Base-by-base conservation (phyloP, 805 yeast genomes). In the Diddensiella caesifluorescens region DNA sequence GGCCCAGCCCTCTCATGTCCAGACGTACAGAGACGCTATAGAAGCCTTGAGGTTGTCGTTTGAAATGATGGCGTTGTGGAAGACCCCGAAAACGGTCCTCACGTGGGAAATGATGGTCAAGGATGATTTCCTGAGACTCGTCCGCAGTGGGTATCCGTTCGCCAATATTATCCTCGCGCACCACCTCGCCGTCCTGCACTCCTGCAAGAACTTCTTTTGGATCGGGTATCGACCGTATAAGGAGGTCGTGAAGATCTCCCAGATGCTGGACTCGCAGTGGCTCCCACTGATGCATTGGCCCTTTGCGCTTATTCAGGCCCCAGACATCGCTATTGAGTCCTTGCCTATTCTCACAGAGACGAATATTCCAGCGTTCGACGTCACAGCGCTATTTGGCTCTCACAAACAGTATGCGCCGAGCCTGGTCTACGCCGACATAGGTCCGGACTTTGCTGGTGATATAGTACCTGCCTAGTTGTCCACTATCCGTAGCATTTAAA, bases 91-190 rank as follows among this genome's bases (percentile, higher is more conserved):
- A 15, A 7, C 27, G 9, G 16, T 38, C 26, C 16, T 48, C 5
- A 31, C 38, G 22, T 48, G 52, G 52, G 32, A 38, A 13, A 43
- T 50, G 35, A 28, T 31, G 30, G 19, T 48, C 3, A 20, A 35
- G 19, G 31, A 37, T 15, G 49, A 48, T n/a, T 48, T 48, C 22
- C 35, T 44, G 12, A 10, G n/a, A 21, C 26, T 48, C 35, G 47
- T 46, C 5, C 36, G 52, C 2, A 23, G n/a, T 13, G 29, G 28
- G 4, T 22, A 43, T 18, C 38, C 43, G 18, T 41, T 48, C 28
- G 45, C 49, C 7, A 23, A 25, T 9, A 39, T 48, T 12, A 35
- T 48, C 6, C 37, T 46, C 13, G 39, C 43, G 13, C 43, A 43
- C 20, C 41, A 46, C 23, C 21, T 46, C 35, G 52, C 46, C 4